phyloP scores from a whole-genome alignment of 2,329 filamentous ascomycete species.

The Trichoderma breve region DNA sequence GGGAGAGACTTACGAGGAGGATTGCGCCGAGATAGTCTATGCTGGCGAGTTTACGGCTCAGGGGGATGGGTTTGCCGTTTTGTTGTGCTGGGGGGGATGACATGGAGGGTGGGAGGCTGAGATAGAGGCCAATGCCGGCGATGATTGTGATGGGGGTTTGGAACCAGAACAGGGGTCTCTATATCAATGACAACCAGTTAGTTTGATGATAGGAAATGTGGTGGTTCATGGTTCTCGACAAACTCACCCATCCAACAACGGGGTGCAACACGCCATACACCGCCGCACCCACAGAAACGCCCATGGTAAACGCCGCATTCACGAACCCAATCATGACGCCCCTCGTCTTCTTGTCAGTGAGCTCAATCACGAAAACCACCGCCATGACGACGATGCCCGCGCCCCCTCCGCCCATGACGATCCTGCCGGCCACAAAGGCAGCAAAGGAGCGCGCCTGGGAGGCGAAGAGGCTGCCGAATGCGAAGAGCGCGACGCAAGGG shows the following conservation, averaged over 20 bases:
- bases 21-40: constrained; percentile 75
- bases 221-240: fast-evolving
- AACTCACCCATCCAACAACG: constrained; percentile 65
- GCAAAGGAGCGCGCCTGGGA: constrained; percentile 56
- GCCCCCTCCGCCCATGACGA: constrained; percentile 65
- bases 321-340: constrained; percentile 73
- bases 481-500: constrained; percentile 55
- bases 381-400: constrained; percentile 71
- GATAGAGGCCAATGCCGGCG: constrained; percentile 60
- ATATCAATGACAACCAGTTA: neutral
- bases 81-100: neutral
- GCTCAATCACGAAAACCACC: constrained; percentile 73
- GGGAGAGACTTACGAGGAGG: constrained; percentile 51
- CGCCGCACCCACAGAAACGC: constrained; percentile 69
- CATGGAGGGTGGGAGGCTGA: constrained; percentile 57
- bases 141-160: constrained; percentile 65
- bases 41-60: neutral
- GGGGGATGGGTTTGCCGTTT: neutral
- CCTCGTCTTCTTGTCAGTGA: constrained; percentile 63
- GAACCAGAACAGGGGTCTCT: constrained; percentile 71
- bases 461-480: constrained; percentile 58
- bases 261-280: constrained; percentile 65
- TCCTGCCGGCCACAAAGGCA: constrained; percentile 66
- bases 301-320: constrained; percentile 70
- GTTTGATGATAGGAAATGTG: neutral